A percentile compares a stretch with the other conserved stretches of the same genome.
These are phyloP conservation scores for Climacium dendroides DNA, from an alignment of 225 moss, liverwort and hornwort species.

Conservation along the genomic window DNA sequence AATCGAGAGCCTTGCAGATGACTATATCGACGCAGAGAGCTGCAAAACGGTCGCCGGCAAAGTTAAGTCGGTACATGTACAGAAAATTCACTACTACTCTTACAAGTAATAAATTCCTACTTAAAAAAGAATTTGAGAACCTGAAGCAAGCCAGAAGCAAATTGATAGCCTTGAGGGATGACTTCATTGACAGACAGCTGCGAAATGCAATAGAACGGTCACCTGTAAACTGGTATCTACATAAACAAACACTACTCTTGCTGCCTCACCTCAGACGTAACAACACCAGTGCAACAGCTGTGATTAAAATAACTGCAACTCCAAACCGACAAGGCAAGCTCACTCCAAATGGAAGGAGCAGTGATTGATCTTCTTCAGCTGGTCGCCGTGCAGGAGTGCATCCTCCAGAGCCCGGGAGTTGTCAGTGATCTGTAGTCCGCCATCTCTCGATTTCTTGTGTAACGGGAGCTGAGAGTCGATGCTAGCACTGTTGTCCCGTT, in stretches of 20 bases:
- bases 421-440: constrained; percentile 58
- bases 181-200: not conserved
- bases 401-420: constrained; percentile 52
- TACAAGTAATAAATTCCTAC: not conserved
- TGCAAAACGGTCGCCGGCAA: not conserved
- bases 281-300: not conserved
- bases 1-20: not conserved
- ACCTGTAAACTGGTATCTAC: not conserved
- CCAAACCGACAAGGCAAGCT: constrained; percentile 47
- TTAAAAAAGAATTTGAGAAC: not conserved
- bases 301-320: constrained; percentile 2
- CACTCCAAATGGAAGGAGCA: constrained; percentile 26
- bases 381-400: constrained; percentile 31
- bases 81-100: not conserved
- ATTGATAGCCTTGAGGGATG: not conserved
- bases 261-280: not conserved
- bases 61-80: not conserved
- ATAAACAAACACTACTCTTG: not conserved
- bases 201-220: not conserved
- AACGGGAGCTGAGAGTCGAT: constrained; percentile 55
- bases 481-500: constrained; percentile 17
- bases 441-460: constrained; percentile 37
- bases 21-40: not conserved
- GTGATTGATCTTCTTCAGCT: constrained; percentile 29
- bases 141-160: not conserved